Evolutionary conservation across 2,329 filamentous ascomycete species (phyloP).

Genomic region (Venturiaceae sp.): DNA sequence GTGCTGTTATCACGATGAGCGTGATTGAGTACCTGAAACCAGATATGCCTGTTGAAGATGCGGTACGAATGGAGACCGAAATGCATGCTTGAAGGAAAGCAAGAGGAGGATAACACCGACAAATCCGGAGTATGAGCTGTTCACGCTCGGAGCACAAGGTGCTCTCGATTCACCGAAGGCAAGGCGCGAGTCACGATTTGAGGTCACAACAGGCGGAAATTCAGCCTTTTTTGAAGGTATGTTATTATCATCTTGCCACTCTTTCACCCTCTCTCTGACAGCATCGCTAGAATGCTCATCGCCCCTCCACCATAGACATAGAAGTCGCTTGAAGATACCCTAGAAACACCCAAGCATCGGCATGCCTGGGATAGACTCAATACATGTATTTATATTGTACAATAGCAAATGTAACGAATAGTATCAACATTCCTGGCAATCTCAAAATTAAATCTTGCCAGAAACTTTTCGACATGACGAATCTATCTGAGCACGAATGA

Average conservation of each 20-base stretch:
- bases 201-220: too few species aligned
- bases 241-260: too few species aligned
- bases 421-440: not conserved
- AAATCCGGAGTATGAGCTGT: not conserved
- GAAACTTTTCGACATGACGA: not conserved
- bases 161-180: too few species aligned
- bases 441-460: not conserved
- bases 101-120: not conserved
- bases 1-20: not conserved
- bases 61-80: not conserved
- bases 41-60: slow-evolving; percentile 1
- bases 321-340: not conserved
- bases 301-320: not conserved
- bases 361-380: not conserved
- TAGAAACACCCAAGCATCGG: not conserved
- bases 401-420: not conserved
- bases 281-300: not conserved
- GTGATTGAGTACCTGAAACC: slow-evolving; percentile 1
- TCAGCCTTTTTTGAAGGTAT: too few species aligned
- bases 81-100: not conserved
- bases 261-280: too few species aligned
- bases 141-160: not conserved
- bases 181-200: too few species aligned
- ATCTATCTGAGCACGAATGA: not conserved
- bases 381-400: too few species aligned